Evolutionary conservation across 768 basidiomycete species (phyloP).

Genomic region (Hemileccinum rubropunctum): DNA sequence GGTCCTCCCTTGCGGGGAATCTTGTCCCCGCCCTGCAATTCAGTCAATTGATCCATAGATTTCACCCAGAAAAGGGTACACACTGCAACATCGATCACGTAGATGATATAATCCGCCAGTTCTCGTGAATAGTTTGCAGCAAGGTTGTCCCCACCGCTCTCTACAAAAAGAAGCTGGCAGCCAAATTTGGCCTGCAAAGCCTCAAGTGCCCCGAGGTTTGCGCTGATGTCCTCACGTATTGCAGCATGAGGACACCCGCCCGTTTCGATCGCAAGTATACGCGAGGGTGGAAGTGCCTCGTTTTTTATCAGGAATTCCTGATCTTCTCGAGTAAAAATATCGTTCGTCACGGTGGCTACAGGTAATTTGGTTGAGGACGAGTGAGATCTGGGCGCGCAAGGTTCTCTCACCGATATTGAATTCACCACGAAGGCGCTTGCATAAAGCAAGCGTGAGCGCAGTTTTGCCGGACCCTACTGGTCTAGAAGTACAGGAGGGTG

Average conservation of each 20-base stretch:
- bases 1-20: constrained; percentile 98
- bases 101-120: constrained; percentile 96
- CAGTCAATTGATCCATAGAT: constrained; percentile 2
- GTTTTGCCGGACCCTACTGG: constrained; percentile 99
- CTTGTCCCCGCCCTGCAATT: constrained; percentile 88
- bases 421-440: constrained; percentile 71
- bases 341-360: constrained; percentile 94
- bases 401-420: constrained; percentile 84
- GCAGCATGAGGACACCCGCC: constrained; percentile 98
- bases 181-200: constrained; percentile 87
- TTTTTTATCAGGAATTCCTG: constrained; percentile 96
- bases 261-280: constrained; percentile 96
- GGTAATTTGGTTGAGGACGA: constrained; percentile 13
- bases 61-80: constrained; percentile 18
- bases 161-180: constrained; percentile 91
- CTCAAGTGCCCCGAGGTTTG: constrained; percentile 95
- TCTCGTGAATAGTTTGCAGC: constrained; percentile 97
- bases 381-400: constrained; percentile 1
- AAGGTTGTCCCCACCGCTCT: constrained; percentile 95
- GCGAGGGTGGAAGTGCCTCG: constrained; percentile 76
- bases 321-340: constrained; percentile 98
- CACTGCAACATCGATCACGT: constrained; percentile 85
- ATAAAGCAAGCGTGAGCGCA: constrained; percentile 87
- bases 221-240: constrained; percentile 96
- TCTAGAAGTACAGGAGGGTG: constrained; percentile 38